Percentiles rank a stretch among this genome's conserved stretches.
phyloP scores from a whole-genome alignment of 2,329 filamentous ascomycete genomes.

The Pseudocercospora ulei region DNA sequence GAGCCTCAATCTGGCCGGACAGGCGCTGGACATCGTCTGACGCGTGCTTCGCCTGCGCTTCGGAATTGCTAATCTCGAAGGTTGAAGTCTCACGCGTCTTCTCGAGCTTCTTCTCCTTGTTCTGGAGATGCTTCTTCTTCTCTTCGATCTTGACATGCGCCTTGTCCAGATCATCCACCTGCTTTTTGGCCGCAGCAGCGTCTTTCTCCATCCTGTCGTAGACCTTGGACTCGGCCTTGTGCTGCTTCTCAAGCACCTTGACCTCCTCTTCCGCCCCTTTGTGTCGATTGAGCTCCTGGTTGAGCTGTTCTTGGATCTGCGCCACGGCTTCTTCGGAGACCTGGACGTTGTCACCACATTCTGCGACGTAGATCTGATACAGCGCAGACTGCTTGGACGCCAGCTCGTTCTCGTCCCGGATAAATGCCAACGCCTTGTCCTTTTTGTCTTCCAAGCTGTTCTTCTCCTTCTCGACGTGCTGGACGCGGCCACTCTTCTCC shows the following conservation, averaged over 20 bases:
- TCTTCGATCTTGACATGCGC: conserved; percentile 96
- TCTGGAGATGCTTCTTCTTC: conserved; percentile 84
- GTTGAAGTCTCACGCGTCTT: conserved; percentile 73
- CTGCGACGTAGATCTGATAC: conserved; percentile 82
- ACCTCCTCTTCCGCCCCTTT: conserved; percentile 82
- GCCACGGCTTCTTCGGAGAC: conserved; percentile 81
- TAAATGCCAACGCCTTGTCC: conserved; percentile 78
- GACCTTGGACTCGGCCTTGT: conserved; percentile 71
- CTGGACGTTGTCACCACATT: conserved; percentile 77
- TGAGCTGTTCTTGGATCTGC: conserved; percentile 80
- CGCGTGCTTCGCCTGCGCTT: conserved; percentile 68
- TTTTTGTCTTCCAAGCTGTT: conserved; percentile 91
- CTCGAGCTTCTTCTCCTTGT: conserved; percentile 90
- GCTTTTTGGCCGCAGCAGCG: conserved; percentile 67
- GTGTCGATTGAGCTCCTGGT: conserved; percentile 83
- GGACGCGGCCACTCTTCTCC: conserved; percentile 89
- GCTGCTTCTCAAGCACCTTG: conserved; percentile 76
- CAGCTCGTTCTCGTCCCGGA: conserved; percentile 88
- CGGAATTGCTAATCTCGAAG: conserved; percentile 62
- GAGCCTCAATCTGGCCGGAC: conserved; percentile 59
- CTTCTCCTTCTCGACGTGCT: conserved; percentile 97
- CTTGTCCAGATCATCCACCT: conserved; percentile 88
- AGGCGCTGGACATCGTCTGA: conserved; percentile 67
- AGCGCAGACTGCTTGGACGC: conserved; percentile 79
- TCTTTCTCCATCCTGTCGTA: conserved; percentile 75